Evolutionary conservation across 2,329 filamentous ascomycete species (phyloP), one percentile per base, ranked within the genome.

Genomic region (Phialophora verrucosa): DNA sequence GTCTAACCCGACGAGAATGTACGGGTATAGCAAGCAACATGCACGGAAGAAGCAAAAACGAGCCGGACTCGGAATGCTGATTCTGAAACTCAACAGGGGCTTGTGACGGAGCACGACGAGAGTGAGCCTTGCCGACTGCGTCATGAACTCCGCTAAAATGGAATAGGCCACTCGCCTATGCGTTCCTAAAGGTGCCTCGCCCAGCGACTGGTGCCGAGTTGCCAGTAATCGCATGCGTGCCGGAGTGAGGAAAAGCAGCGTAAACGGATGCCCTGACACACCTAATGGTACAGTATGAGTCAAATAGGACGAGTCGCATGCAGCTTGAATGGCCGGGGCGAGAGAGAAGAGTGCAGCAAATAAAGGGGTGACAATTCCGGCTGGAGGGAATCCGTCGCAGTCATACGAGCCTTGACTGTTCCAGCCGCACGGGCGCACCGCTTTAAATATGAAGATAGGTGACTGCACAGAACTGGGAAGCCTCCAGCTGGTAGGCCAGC

Each of bases 31-130:
- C 49, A 51, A 27, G 25, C 49, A 20, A 29, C 8, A 17, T 25
- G 49, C 8, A 27, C 38, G 38, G 14, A 51, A 51, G 49, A 51
- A 29, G 29, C 25, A 35, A 31, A 12, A 32, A 35, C 29, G 38
- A 44, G 17, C 38, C 38, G n/a, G 57, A 49, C 25, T 25, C 14
- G 42, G 53, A 31, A 35, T 31, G 42, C 31, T 42, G 27, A 60
- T 27, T 60, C 23, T 60, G 57, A 50, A 60, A 60, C 57, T 60
- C 42, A 25, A 60, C 57, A 60, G 44, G 57, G 57, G 57, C 51
- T 38, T 55, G 4, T 8, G 53, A 55, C 29, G 53, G 29, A 35
- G 49, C 20, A 31, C 29, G n/a, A 20, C 53, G 29, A 32, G 53
- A n/a, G 14, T 44, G 53, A 55, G 53, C 27, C 53, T 20, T 55